Evolutionary conservation across 2,329 filamentous ascomycete genomes (phyloP), one percentile per base, ranked within the genome.

Genomic region (Lasiodiplodia theobromae): DNA sequence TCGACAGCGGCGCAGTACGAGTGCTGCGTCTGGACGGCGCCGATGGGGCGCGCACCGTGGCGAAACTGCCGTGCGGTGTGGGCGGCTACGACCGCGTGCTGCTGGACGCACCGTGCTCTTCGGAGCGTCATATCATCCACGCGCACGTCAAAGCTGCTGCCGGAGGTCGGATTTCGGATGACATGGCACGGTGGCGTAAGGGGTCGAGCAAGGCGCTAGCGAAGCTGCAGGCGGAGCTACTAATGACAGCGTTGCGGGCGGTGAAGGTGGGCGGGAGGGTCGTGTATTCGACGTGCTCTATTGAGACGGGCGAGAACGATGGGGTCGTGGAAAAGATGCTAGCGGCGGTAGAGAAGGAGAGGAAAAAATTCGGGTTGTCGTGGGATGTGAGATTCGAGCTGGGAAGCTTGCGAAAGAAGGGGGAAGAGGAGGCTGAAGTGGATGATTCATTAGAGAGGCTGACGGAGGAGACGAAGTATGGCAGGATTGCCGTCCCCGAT

Each of bases 101-200:
- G 3, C 73, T 82, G 6, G 80, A 82, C 67, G 80, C 80, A 4
- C 80, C 81, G 16, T 82, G 80, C 69, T 82, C 79, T 4, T 79
- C 77, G 38, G 79, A 82, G 69, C 74, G 81, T 16, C 79, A 82
- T 62, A 75, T 82, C 37, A 74, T 82, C 31, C 79, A 80, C 58
- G 76, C 77, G 11, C 76, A 78, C 47, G 70, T 70, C 21, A 76
- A 74, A 56, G 78, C 78, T 2, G 71, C 69, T 38, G 72, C 72
- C 5, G 70, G 72, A 58, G 77, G 78, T n/a, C 70, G 74, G 31
- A 71, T 73, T 1, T 75, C 77, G 1, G 75, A 79, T 14, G 80
- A 81, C 71, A 78, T 81, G 76, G 71, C 73, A 4, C 77, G 74
- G 31, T 81, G 80, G 80, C 74, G 79, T 2, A 72, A 77, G 4